These are phyloP conservation scores for Lachancea dasiensis DNA, from an alignment of 805 yeast species.

Conservation along the genomic window DNA sequence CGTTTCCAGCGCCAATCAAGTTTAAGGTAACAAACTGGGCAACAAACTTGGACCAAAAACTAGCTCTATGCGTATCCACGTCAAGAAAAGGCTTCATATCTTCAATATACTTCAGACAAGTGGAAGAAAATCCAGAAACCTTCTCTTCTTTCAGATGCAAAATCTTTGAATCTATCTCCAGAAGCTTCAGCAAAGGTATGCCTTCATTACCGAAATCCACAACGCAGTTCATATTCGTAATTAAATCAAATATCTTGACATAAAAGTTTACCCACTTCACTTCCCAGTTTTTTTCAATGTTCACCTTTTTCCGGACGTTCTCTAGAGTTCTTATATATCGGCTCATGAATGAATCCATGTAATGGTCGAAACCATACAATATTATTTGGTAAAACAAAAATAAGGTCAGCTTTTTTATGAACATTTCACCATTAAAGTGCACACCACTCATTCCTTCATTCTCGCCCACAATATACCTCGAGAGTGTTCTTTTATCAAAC, in stretches of 20 bases:
- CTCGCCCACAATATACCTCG: conserved; percentile 13
- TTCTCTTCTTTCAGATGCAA: not conserved
- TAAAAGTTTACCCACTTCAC: conserved; percentile 21
- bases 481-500: conserved; percentile 8
- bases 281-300: conserved; percentile 22
- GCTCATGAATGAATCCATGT: conserved; percentile 15
- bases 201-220: conserved; percentile 1
- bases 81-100: conserved; percentile 11
- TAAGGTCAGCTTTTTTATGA: conserved; percentile 16
- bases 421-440: conserved; percentile 19
- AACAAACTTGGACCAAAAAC: too few species aligned
- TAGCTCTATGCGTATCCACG: too few species aligned
- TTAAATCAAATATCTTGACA: conserved; percentile 15
- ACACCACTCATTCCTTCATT: not conserved
- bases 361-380: conserved; percentile 9
- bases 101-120: not conserved
- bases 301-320: conserved; percentile 17
- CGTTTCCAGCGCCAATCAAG: conserved; percentile 9
- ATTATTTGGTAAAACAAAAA: conserved; percentile 14
- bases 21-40: conserved; percentile 15
- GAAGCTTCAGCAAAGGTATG: conserved; percentile 1
- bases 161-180: not conserved
- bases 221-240: conserved; percentile 4
- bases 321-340: conserved; percentile 18
- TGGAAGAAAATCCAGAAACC: not conserved